These are phyloP conservation scores for Paramecium biaurelia DNA, from an alignment of 73 alveolate genomes.

Conservation along the genomic window DNA sequence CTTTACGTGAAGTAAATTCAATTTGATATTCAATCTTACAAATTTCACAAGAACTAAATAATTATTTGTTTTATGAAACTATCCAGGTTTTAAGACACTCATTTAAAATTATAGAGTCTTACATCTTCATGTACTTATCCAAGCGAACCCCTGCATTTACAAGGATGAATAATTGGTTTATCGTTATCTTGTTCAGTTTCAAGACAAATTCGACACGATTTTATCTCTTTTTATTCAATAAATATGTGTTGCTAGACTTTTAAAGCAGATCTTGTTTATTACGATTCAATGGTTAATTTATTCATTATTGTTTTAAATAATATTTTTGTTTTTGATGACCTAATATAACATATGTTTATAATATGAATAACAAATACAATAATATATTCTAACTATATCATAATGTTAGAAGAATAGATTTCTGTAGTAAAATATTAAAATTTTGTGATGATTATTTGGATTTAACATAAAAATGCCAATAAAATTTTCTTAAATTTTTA, in stretches of 20 bases:
- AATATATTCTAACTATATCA: not conserved
- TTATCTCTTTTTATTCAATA: not conserved
- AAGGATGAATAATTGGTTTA: constrained; percentile 19
- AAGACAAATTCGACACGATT: constrained; percentile 23
- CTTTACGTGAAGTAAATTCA: not conserved
- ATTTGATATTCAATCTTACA: constrained; percentile 24
- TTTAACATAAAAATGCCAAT: not conserved
- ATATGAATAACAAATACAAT: not conserved
- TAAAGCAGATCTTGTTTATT: constrained; percentile 33
- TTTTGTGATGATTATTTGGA: not conserved
- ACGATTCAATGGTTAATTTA: not conserved
- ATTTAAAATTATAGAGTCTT: not conserved
- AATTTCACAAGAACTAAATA: not conserved
- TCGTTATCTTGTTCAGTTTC: constrained; percentile 29
- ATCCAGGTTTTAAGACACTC: constrained; percentile 51
- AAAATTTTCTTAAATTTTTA: not conserved
- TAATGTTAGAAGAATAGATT: not conserved
- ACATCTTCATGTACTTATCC: constrained; percentile 44
- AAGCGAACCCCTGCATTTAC: constrained; percentile 21
- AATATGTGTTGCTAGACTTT: not conserved
- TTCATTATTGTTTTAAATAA: not conserved
- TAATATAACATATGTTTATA: not conserved
- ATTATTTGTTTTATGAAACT: constrained; percentile 18
- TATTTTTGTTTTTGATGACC: not conserved
- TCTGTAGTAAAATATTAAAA: not conserved